phyloP scores from a whole-genome alignment of 1,139 yeast genomes.

The Pichia sp. region DNA sequence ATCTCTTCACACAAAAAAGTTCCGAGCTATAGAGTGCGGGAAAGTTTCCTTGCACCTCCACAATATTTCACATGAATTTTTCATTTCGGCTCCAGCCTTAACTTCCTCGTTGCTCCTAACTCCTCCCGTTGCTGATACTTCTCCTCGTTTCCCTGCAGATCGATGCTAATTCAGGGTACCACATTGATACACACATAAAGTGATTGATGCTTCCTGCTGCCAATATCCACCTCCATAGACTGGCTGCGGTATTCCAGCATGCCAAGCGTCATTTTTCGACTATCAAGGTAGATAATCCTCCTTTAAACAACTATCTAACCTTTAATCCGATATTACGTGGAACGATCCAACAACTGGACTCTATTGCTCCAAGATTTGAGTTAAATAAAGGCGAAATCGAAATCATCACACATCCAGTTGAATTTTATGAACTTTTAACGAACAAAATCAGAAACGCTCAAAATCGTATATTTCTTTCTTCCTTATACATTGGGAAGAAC shows the following conservation, averaged over 20 bases:
- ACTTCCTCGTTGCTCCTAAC: neutral
- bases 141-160: neutral
- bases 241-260: constrained; percentile 5
- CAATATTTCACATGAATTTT: constrained; percentile 9
- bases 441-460: constrained; percentile 52
- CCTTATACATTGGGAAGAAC: constrained; percentile 79
- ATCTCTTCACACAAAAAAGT: neutral
- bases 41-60: neutral
- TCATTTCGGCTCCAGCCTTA: neutral
- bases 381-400: constrained; percentile 57
- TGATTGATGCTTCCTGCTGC: constrained; percentile 11
- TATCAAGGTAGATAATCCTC: constrained; percentile 27
- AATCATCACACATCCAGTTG: constrained; percentile 61
- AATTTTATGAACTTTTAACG: constrained; percentile 64
- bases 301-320: constrained; percentile 24
- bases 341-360: constrained; percentile 54
- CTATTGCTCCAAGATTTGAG: constrained; percentile 68
- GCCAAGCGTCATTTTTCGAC: constrained; percentile 24
- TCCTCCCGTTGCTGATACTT: neutral
- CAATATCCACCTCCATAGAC: constrained; percentile 12
- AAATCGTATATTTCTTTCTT: constrained; percentile 69
- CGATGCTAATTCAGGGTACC: neutral
- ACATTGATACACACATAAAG: neutral
- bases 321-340: constrained; percentile 50
- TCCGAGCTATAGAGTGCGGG: neutral